These are phyloP conservation scores for Sarocladium brachiariae DNA, from an alignment of 2,329 filamentous ascomycete genomes.

Conservation along the genomic window DNA sequence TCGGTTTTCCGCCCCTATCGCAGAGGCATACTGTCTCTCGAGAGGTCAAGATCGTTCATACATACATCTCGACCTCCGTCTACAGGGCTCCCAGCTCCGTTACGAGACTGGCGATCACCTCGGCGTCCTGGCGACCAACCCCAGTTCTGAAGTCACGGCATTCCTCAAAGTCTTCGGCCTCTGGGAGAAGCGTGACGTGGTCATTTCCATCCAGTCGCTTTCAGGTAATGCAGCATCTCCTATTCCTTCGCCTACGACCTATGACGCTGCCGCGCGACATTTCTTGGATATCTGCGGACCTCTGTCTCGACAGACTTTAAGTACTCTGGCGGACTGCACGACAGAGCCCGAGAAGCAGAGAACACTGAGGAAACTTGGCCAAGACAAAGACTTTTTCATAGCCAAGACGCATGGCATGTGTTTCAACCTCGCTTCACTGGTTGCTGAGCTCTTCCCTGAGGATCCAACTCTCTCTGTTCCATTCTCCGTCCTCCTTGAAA, in stretches of 20 bases:
- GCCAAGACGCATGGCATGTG: not conserved
- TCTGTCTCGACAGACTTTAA: constrained; percentile 36
- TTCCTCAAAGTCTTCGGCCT: constrained; percentile 21
- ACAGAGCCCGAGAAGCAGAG: constrained; percentile 23
- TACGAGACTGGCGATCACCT: constrained; percentile 32
- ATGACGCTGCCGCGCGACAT: constrained; percentile 29
- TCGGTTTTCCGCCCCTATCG: constrained; percentile 82
- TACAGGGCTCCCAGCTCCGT: constrained; percentile 16
- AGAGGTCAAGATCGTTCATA: constrained; percentile 19
- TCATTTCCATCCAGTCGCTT: constrained; percentile 16
- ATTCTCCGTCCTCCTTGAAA: not conserved
- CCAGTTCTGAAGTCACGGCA: constrained; percentile 21
- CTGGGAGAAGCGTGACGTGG: constrained; percentile 14
- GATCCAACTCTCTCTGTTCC: not conserved
- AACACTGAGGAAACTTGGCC: not conserved
- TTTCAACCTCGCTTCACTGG: not conserved
- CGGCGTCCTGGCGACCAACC: constrained; percentile 28
- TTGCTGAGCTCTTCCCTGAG: constrained; percentile 18
- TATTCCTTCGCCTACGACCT: constrained; percentile 29
- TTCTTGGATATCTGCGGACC: constrained; percentile 34
- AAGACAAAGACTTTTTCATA: not conserved
- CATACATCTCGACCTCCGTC: constrained; percentile 28
- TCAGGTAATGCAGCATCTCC: constrained; percentile 13
- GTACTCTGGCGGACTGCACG: constrained; percentile 49
- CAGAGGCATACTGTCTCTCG: constrained; percentile 44